Evolutionary conservation across 225 moss, liverwort and hornwort species (phyloP).

Genomic region (Ulota crispa): DNA sequence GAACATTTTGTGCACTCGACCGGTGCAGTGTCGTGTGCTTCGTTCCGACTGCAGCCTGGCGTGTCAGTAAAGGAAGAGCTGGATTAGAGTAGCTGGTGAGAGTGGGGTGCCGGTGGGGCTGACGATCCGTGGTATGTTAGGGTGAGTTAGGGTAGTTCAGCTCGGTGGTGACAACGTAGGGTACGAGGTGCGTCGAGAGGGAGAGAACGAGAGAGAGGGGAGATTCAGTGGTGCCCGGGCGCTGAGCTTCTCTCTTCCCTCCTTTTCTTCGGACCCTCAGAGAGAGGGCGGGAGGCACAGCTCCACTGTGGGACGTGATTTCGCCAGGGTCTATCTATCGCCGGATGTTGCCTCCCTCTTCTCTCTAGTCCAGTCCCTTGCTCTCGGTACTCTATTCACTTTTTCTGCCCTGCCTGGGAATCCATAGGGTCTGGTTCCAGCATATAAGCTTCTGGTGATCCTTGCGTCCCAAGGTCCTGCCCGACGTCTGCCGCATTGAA

Average conservation of each 20-base stretch:
- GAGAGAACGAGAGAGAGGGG: conserved; percentile 96
- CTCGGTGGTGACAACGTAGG: conserved; percentile 24
- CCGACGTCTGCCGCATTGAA: neutral
- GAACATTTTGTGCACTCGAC: neutral
- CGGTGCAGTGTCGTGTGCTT: neutral
- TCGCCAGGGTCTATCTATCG: conserved; percentile 5
- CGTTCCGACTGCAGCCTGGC: neutral
- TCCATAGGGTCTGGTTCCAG: too few species aligned
- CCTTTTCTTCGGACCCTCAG: conserved; percentile 88
- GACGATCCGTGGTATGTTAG: too few species aligned
- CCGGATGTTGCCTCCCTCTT: conserved; percentile 88
- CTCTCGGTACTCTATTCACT: conserved; percentile 40
- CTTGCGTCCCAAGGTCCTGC: fast-evolving
- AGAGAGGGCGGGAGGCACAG: conserved; percentile 89
- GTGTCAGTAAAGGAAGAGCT: neutral
- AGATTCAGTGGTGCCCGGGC: conserved; percentile 52
- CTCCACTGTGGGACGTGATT: conserved; percentile 22
- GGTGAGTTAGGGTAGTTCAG: conserved; percentile 16
- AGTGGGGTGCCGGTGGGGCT: neutral
- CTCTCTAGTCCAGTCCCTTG: conserved; percentile 89
- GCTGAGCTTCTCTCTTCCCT: conserved; percentile 94
- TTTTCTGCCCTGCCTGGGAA: neutral
- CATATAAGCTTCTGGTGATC: too few species aligned
- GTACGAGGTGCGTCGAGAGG: conserved; percentile 45
- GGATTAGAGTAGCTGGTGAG: neutral